Evolutionary conservation across 768 basidiomycete species (phyloP), one percentile per base, ranked within the genome.

Genomic region (Pilatotrama ljubarskyi): DNA sequence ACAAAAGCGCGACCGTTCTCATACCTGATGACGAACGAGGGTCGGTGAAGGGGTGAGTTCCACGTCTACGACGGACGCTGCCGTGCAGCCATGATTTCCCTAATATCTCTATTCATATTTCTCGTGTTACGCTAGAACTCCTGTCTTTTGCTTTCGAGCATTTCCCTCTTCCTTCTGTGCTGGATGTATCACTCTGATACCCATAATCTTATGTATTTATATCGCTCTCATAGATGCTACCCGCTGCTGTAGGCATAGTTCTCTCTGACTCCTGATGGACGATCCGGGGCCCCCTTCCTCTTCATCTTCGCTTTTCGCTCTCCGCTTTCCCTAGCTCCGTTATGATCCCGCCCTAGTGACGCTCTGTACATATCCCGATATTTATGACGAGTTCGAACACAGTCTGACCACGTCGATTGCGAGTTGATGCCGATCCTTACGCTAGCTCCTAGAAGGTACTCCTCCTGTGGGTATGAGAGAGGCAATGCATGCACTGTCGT

Each of bases 201-300:
- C 61, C 51, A 36, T 63, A 63, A 54, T 32, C n/a, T 63, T 63
- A 63, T 63, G 61, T 63, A 63, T 63, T 63, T 63, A 63, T 63
- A 63, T 46, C 43, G 51, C 54, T 53, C 37, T 44, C 55, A 49
- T 57, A 57, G 55, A 57, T 57, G 47, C 46, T 48, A 42, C 55
- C 40, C 36, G 2, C 40, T 25, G 25, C 55, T 57, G 37, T 51
- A 51, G 48, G 46, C 46, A 41, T 57, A 51, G 49, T 25, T 25
- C 29, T 32, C 29, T 32, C 29, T 32, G 18, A 42, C 37, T 29
- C 49, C 36, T 32, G 26, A 43, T 50, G 42, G 42, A 44, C 51
- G n/a, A 22, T 32, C 40, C n/a, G n/a, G n/a, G n/a, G n/a, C n/a
- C n/a, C n/a, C n/a, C n/a, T n/a, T n/a, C 11, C 22, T 40, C 44